Conservation (phyloP, 2,329 filamentous ascomycete species). For the Microcera coccophila region DNA sequence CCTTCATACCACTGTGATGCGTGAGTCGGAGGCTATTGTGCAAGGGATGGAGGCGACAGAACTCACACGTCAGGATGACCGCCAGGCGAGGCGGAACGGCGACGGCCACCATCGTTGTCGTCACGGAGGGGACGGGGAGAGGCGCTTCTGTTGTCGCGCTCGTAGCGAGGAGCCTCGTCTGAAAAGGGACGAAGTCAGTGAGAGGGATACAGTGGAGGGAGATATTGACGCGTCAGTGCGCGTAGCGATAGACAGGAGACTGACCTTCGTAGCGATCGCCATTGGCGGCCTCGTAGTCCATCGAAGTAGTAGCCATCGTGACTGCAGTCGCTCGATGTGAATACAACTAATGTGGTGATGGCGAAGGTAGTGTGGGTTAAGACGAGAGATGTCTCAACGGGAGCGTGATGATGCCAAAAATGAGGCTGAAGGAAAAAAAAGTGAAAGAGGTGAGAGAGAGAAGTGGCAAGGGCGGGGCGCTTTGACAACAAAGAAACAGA, state of each 20-base stretch:
- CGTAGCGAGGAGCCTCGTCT: constrained; percentile 65
- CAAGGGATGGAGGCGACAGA: background rate
- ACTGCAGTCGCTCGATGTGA: constrained; percentile 14
- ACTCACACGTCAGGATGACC: constrained; percentile 39
- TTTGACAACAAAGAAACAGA: background rate
- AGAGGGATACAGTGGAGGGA: constrained; percentile 2
- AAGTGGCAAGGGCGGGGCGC: background rate
- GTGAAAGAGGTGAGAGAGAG: constrained; percentile 20
- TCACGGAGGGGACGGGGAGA: constrained; percentile 60
- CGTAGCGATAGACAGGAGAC: constrained; percentile 20
- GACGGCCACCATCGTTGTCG: constrained; percentile 55
- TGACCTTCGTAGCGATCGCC: constrained; percentile 64
- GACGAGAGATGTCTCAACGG: constrained; percentile 23
- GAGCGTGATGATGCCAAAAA: constrained; percentile 17
- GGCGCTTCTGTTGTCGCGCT: constrained; percentile 63
- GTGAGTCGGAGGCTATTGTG: constrained; percentile 7
- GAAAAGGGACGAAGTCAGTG: constrained; percentile 10
- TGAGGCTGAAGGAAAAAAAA: constrained; percentile 25
- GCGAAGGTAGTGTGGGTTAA: constrained; percentile 17
- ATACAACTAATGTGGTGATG: constrained; percentile 11
- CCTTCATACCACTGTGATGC: constrained; percentile 45
- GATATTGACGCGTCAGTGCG: constrained; percentile 16
- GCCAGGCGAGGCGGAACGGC: constrained; percentile 60
- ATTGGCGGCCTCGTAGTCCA: constrained; percentile 68
- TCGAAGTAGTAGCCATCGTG: constrained; percentile 60